These are phyloP conservation scores for Pilasporangium apinafurcum DNA, from an alignment of 352 stramenopile genomes.

Conservation along the genomic window DNA sequence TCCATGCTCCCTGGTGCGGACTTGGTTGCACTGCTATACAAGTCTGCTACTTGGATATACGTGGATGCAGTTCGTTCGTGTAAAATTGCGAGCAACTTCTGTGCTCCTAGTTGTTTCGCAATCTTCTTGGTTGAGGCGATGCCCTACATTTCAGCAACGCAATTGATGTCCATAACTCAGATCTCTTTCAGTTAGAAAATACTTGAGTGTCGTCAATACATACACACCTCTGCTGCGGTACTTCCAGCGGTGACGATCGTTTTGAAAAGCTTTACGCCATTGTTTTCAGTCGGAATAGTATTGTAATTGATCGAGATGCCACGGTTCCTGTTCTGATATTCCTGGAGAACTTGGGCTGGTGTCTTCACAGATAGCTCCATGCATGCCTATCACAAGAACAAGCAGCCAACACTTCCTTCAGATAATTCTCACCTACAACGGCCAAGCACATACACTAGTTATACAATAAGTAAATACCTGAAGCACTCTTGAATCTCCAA, in stretches of 20 bases:
- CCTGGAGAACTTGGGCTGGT: constrained; percentile 76
- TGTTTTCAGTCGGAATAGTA: constrained; percentile 38
- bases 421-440: not conserved
- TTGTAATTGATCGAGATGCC: constrained; percentile 83
- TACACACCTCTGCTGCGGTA: constrained; percentile 54
- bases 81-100: constrained; percentile 60
- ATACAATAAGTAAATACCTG: constrained; percentile 19
- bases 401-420: too few species aligned
- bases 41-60: constrained; percentile 61
- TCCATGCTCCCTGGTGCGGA: constrained; percentile 14
- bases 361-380: constrained; percentile 79
- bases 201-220: not conserved
- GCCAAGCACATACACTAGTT: too few species aligned
- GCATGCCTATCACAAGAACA: constrained; percentile 31
- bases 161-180: not conserved
- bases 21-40: constrained; percentile 60
- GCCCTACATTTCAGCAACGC: constrained; percentile 19
- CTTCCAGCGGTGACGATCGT: constrained; percentile 68
- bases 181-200: constrained; percentile 1
- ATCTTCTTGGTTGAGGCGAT: constrained; percentile 76
- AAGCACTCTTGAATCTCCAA: constrained; percentile 55
- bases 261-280: constrained; percentile 72
- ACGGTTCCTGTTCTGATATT: constrained; percentile 79
- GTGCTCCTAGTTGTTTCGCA: constrained; percentile 71
- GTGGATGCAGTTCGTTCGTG: constrained; percentile 39